Evolutionary conservation across 2,329 filamentous ascomycete species (phyloP), one percentile per base, ranked within the genome.

Genomic region (Diaporthe australafricana): DNA sequence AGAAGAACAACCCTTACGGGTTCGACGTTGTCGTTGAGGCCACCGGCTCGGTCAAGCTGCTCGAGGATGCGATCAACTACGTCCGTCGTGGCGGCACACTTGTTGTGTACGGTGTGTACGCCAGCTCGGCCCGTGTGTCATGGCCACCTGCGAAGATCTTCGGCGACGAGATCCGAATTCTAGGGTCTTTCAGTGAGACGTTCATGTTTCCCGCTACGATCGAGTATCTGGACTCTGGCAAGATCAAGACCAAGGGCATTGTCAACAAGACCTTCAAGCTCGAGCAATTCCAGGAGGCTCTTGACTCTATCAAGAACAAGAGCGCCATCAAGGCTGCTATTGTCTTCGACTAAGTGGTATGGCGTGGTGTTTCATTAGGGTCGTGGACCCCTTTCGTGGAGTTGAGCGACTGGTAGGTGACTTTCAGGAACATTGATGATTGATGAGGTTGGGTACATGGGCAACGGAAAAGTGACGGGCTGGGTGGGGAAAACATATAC

Each of bases 81-180:
- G 90, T 92, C 75, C 89, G 91, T 57, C 87, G 91, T 66, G 92
- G 92, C 52, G 92, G 92, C 70, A 93, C 92, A 9, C 65, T 73
- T 20, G 72, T 73, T 25, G 69, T 73, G 22, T 73, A 73, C 56
- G 81, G 90, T 62, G 92, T 94, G 32, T 94, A 94, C 79, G 84
- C 88, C 74, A 88, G 85, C 74, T 81, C 87, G 35, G 91, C 88
- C 70, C 87, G 87, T 62, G 91, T 94, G 38, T 85, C 87, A 4
- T 93, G 91, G 90, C 85, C 90, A 6, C 92, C 92, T n/a, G 86
- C 87, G 79, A 92, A 92, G 84, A 94, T 94, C 77, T 93, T 89
- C 78, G 86, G 87, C 77, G 82, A 84, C 73, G 92, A 94, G 80
- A 92, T 94, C 76, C 93, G 91, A 75, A 92, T 94, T 75, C 83